Base-by-base conservation (phyloP, 148 eudicot species). In the Dysphania ambrosioides region DNA sequence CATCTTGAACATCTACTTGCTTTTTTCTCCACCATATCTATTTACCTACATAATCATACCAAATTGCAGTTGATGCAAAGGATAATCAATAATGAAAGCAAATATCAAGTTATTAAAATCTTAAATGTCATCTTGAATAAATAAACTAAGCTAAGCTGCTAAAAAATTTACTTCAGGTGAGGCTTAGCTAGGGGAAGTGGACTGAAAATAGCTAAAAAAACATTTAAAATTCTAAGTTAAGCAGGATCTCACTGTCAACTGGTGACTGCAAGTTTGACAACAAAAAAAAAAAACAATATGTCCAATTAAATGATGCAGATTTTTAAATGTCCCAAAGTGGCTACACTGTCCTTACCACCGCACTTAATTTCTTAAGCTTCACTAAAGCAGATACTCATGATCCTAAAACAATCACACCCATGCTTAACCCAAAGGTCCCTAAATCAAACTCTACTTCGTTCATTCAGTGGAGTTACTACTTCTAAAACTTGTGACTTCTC, bases 1-100 rank as follows among this genome's bases (percentile, higher is more conserved):
- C 86, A 79, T 82, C 87, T 83, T 82, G 79, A 75, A 80, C 80
- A 83, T 76, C 82, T 78, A 78, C 81, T 82, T 81, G 75, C 85
- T 68, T 81, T 78, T 76, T 74, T 80, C 83, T 81, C 68, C 85
- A 83, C 59, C 86, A 77, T 71, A 77, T 85, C 81, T 74, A 86
- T 77, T 85, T 86, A 81, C 86, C 89, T 79, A 88, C 86, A 85
- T 73, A 26, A 77, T 59, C 81, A 80, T 72, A 61, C 63, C 47
- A 69, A 63, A 75, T 59, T 73, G 55, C 32, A 70, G 72, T 82
- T 69, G 75, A 76, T 74, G 36, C 66, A 59, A 66, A 8, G 70
- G 36, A 26, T 55, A 64, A 36, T 40, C 11, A 34, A 47, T 13
- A 15, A 71, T 15, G 15, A 16, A 47, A n/a, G n/a, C 73, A 56